These are phyloP conservation scores for Pichia sp. DNA, from an alignment of 1,139 yeast species.

Conservation along the genomic window DNA sequence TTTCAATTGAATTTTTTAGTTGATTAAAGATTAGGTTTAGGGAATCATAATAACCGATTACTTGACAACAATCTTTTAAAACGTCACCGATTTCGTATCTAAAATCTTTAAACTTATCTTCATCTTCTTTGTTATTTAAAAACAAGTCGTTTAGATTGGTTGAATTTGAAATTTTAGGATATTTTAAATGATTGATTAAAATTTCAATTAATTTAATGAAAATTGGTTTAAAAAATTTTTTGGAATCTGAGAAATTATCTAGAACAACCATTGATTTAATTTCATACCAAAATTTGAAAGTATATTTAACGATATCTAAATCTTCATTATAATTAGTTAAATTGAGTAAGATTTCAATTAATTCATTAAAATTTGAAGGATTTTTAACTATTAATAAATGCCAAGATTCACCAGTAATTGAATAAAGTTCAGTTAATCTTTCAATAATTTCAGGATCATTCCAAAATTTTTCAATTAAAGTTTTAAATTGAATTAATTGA, in stretches of 20 bases:
- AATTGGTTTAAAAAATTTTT: constrained; percentile 48
- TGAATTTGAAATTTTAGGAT: constrained; percentile 46
- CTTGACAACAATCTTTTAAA: constrained; percentile 87
- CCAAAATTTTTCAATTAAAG: constrained; percentile 36
- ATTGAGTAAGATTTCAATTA: constrained; percentile 68
- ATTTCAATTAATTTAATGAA: constrained; percentile 60
- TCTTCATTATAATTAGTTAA: constrained; percentile 64
- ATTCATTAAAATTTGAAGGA: constrained; percentile 62
- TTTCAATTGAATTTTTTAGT: constrained; percentile 36
- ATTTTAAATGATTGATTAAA: constrained; percentile 65
- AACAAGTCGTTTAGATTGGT: constrained; percentile 24
- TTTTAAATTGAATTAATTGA: constrained; percentile 55
- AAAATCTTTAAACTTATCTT: constrained; percentile 88
- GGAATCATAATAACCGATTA: constrained; percentile 70
- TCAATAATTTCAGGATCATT: constrained; percentile 70
- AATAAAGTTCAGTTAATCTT: constrained; percentile 68
- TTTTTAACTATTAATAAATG: constrained; percentile 73
- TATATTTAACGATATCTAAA: constrained; percentile 80
- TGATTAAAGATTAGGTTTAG: constrained; percentile 54
- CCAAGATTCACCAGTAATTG: constrained; percentile 96
- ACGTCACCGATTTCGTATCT: constrained; percentile 97
- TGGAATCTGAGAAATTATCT: constrained; percentile 57
- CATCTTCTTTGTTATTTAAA: constrained; percentile 56
- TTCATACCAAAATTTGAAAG: constrained; percentile 88
- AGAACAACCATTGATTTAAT: constrained; percentile 64